These are phyloP conservation scores for Perkinsela sp. DNA, from an alignment of 208 protist genomes.

Conservation along the genomic window DNA sequence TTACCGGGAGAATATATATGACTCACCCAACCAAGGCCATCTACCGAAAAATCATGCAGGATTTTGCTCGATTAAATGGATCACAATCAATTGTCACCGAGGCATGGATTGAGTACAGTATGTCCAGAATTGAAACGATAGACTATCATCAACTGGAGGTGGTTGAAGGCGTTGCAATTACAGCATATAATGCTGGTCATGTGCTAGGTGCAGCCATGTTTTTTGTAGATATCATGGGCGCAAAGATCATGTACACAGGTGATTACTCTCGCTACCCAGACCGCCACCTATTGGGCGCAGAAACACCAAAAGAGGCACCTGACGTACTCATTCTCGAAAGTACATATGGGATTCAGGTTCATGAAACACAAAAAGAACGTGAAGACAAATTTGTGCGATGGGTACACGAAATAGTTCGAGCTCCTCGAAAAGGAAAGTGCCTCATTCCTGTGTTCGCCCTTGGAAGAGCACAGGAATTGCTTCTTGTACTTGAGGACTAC, in stretches of 20 bases:
- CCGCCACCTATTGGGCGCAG: constrained; percentile 87
- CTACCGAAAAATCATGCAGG: constrained; percentile 82
- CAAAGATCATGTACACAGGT: constrained; percentile 89
- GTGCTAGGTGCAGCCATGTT: constrained; percentile 93
- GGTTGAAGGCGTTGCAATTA: constrained; percentile 82
- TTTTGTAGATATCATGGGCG: constrained; percentile 86
- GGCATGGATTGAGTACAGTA: constrained; percentile 68
- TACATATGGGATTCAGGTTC: constrained; percentile 86
- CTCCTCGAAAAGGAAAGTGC: constrained; percentile 63
- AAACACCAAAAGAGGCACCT: constrained; percentile 61
- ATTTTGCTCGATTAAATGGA: constrained; percentile 71
- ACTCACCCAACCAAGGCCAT: constrained; percentile 87
- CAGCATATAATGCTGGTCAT: constrained; percentile 87
- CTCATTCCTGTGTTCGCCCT: constrained; percentile 94
- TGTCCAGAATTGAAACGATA: constrained; percentile 81
- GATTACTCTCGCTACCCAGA: constrained; percentile 90
- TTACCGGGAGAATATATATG: constrained; percentile 86
- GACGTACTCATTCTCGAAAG: constrained; percentile 92
- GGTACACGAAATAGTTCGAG: constrained; percentile 60
- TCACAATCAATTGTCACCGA: constrained; percentile 65
- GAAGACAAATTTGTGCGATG: constrained; percentile 75
- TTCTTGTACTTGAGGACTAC: constrained; percentile 94
- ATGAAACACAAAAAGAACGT: constrained; percentile 73
- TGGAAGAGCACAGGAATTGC: constrained; percentile 86
- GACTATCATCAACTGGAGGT: constrained; percentile 86